phyloP scores from a whole-genome alignment of 305 asterid genomes.

The Solanum hybrid region DNA sequence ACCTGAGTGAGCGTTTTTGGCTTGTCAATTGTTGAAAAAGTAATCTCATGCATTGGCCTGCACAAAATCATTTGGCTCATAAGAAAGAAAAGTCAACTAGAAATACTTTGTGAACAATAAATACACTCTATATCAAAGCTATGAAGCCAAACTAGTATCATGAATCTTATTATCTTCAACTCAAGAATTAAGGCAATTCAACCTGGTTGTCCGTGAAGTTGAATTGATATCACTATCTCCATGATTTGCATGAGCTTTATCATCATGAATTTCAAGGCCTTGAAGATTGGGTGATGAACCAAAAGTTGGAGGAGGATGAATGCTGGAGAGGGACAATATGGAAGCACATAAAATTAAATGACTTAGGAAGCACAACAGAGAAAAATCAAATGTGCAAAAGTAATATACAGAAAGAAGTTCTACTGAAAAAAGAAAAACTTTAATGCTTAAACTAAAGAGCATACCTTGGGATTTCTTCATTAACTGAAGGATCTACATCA shows the following conservation, averaged over 20 bases:
- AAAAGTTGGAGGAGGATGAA: constrained; percentile 44
- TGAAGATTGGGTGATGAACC: constrained; percentile 44
- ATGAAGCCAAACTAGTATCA: neutral
- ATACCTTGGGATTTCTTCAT: constrained; percentile 30
- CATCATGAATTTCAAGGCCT: constrained; percentile 26
- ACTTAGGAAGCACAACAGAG: neutral
- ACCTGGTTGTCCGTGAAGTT: constrained; percentile 16
- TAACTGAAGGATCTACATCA: constrained; percentile 14
- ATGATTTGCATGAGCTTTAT: constrained; percentile 13
- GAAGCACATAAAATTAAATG: neutral
- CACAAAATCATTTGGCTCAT: constrained; percentile 8
- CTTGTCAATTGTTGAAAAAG: constrained; percentile 40
- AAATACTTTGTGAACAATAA: neutral
- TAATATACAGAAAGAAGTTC: neutral
- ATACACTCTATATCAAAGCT: neutral
- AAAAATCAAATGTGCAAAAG: neutral
- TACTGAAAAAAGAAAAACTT: constrained; percentile 1
- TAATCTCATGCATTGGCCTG: constrained; percentile 50
- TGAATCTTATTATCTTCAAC: neutral
- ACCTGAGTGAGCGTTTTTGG: constrained; percentile 51
- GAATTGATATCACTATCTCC: constrained; percentile 22
- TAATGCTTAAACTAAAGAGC: constrained; percentile 6
- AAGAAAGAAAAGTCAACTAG: neutral
- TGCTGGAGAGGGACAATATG: constrained; percentile 13
- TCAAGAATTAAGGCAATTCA: neutral